Base-by-base conservation (phyloP, 805 yeast genomes). In the Peterozyma xylosa region DNA sequence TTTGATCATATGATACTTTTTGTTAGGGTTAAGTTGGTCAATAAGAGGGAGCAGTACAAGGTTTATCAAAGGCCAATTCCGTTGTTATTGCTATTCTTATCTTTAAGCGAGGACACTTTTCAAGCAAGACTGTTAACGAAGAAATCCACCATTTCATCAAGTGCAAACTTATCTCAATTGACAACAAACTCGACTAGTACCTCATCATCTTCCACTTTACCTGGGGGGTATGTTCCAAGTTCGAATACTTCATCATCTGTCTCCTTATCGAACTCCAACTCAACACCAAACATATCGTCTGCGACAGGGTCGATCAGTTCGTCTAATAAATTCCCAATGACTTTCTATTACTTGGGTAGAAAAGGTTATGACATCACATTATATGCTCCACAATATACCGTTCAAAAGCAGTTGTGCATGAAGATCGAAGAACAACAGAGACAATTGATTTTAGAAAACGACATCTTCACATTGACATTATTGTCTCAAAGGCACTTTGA, bases 1-100 rank as follows among this genome's bases (percentile, higher is more conserved):
- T 78, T 93, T 55, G 99, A 93, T 58, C 93, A 93, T 62, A 87
- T 91, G 39, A 59, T 93, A 21, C 65, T 93, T 43, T 82, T 93
- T 59, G 90, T 88, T 16, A 82, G 91, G 56, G 83, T 84, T 43
- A 95, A 91, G 60, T 71, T 84, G 13, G 88, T 86, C 43, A 90
- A 86, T 59, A 89, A 89, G 63, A 77, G 96, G 55, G 97, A 91
- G 56, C 95, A 86, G 49, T 84, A 85, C 55, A 84, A 89, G 55
- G 98, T 91, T 11, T 86, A 84, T 61, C 93, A 91, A 56, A 75
- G 90, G 54, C 96, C 96, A 3, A 82, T 87, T 30, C 93, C 90
- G 33, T 66, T 88, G 36, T 93, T 90, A 11, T 67, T 88, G 43
- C 64, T 88, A 48, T 85, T 78, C 58, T 76, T 79, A 9, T 78